Evolutionary conservation across 1,284 basidiomycete genomes (phyloP), one percentile per base, ranked within the genome.

Genomic region (Peniophora sp.): DNA sequence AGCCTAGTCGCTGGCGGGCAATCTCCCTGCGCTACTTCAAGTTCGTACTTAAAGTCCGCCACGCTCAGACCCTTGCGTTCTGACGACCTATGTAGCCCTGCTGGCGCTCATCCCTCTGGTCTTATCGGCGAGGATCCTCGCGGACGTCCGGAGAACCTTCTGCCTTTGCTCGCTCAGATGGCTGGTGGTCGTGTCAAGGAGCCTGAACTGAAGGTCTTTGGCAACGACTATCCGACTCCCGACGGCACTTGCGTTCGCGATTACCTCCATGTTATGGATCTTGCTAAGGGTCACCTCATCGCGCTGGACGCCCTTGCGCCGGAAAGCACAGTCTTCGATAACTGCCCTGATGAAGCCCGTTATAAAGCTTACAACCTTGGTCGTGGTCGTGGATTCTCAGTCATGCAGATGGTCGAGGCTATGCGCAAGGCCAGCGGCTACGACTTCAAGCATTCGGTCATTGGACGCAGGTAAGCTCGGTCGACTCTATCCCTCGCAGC

Each of bases 161-260:
- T 99, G 34, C 97, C 97, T 12, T 74, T 99, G 8, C 82, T 99
- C 41, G 90, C 94, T 3, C 94, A 97, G 53, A 98, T 99, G 81
- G 95, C 97, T 2, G 75, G 94, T 50, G 97, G 97, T 41, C 85
- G 93, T 56, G 83, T 95, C 61, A 82, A 87, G 57, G 83, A 89
- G 53, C 71, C 81, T 9, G 83, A 80, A 6, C 74, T 99, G 52
- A 89, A 94, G 65, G 91, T 99, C 12, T 99, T 98, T 64, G 97
- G 97, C 47, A 92, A 97, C 65, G 94, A 99, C 70, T 99, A 97
- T 69, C 94, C 95, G 24, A 99, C 96, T 2, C 83, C 81, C 36
- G 96, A 99, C 65, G 96, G 96, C 15, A 98, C 94, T 3, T 97
- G 94, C 62, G 91, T 97, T 24, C 89, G 97, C 51, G 97, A 99